Evolutionary conservation across 371 early-diverging fungal genomes (phyloP).

Genomic region (Phascolomyces articulosus): DNA sequence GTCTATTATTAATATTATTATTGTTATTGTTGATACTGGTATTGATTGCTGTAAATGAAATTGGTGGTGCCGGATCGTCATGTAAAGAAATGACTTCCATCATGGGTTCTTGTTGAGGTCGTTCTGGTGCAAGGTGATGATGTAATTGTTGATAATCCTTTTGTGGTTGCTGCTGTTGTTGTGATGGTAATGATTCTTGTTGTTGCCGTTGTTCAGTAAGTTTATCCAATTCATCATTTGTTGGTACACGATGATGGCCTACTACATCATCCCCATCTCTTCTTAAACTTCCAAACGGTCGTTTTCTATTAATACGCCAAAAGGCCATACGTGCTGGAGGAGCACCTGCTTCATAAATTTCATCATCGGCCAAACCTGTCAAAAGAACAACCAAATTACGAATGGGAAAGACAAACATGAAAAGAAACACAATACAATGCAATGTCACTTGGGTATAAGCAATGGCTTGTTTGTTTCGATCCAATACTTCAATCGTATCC

Average conservation of each 20-base stretch:
- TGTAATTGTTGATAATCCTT: neutral
- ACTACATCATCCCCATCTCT: no score
- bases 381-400: conserved; percentile 26
- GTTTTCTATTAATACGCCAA: conserved; percentile 16
- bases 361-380: conserved; percentile 25
- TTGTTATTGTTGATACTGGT: no score
- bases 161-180: neutral
- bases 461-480: conserved; percentile 34
- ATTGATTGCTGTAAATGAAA: neutral
- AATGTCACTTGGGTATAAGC: conserved; percentile 40
- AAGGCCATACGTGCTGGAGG: conserved; percentile 27
- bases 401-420: conserved; percentile 26
- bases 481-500: conserved; percentile 11
- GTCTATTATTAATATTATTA: neutral
- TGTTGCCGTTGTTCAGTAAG: neutral
- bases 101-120: neutral
- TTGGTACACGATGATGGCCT: neutral
- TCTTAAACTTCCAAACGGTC: neutral
- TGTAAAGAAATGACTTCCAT: neutral
- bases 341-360: conserved; percentile 20
- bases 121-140: neutral
- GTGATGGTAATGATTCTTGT: neutral
- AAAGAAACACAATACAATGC: conserved; percentile 33
- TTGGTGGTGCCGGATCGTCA: neutral
- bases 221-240: neutral